phyloP scores from a whole-genome alignment of 495 filamentous ascomycete species.

The Podospora pseudoanserina region DNA sequence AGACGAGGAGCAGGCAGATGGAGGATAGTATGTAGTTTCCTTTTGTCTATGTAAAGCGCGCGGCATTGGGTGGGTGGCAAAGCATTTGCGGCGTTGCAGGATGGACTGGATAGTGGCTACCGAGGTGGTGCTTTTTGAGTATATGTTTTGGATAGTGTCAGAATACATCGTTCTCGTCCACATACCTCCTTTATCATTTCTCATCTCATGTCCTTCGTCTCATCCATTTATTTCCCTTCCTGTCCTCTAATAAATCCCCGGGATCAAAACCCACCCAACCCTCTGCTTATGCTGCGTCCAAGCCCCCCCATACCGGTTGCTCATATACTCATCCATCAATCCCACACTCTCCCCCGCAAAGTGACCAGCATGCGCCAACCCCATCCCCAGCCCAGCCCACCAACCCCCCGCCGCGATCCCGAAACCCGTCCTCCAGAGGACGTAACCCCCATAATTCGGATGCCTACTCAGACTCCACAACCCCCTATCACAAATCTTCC shows the following conservation, averaged over 20 bases:
- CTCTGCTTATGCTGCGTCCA: conserved; percentile 45
- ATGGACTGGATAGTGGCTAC: not conserved
- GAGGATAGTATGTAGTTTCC: conserved; percentile 65
- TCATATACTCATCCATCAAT: conserved; percentile 51
- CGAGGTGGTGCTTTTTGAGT: not conserved
- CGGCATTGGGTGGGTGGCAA: not conserved
- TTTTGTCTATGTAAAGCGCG: not conserved
- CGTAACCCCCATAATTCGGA: conserved; percentile 57
- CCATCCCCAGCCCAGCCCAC: conserved; percentile 38
- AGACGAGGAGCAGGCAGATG: conserved; percentile 62
- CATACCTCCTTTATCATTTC: too few species aligned
- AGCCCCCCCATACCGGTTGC: conserved; percentile 40
- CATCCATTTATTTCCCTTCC: not conserved
- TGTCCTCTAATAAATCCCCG: conserved; percentile 35
- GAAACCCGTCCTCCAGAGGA: conserved; percentile 53
- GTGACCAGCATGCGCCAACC: conserved; percentile 41
- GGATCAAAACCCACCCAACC: conserved; percentile 45
- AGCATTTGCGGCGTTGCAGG: not conserved
- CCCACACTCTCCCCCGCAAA: conserved; percentile 46
- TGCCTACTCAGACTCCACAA: conserved; percentile 54
- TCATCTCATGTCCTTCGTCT: too few species aligned
- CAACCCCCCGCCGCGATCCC: conserved; percentile 48
- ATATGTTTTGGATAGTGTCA: not conserved
- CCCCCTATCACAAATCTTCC: conserved; percentile 51
- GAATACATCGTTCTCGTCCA: not conserved